Conservation (phyloP, 176 grass and related monocot species). For the Areca catechu region DNA sequence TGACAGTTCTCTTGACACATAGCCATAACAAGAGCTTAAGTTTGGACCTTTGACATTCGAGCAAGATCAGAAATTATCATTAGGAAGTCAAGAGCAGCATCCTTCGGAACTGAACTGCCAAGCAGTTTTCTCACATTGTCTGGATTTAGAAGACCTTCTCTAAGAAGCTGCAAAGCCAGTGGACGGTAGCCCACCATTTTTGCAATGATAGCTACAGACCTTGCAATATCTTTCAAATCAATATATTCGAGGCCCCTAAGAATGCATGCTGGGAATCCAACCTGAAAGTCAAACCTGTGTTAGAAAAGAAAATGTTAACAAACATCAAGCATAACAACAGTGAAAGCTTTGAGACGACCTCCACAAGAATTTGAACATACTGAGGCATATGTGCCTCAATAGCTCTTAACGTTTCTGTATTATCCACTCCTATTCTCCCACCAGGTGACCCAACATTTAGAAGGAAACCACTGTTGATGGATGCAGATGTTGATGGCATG, state of each 20-base stretch:
- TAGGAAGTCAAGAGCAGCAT: slow-evolving; percentile 79
- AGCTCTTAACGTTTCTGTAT: slow-evolving; percentile 71
- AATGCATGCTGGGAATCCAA: slow-evolving; percentile 57
- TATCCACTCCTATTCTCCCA: slow-evolving; percentile 59
- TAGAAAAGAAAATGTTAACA: slow-evolving; percentile 10
- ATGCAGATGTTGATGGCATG: slow-evolving; percentile 65
- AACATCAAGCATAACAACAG: background rate
- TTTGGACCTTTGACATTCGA: slow-evolving; percentile 89
- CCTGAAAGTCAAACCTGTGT: slow-evolving; percentile 26
- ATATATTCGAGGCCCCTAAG: slow-evolving; percentile 63
- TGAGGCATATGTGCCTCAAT: slow-evolving; percentile 60
- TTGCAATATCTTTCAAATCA: slow-evolving; percentile 50
- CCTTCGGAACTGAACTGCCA: slow-evolving; percentile 37
- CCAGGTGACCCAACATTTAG: slow-evolving; percentile 70
- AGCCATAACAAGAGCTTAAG: background rate
- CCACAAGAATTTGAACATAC: slow-evolving; percentile 68
- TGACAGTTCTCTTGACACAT: no score
- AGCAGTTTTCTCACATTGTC: slow-evolving; percentile 52
- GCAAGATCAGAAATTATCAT: slow-evolving; percentile 99
- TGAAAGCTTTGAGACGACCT: slow-evolving; percentile 28
- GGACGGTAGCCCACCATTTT: slow-evolving; percentile 90
- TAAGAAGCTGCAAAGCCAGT: slow-evolving; percentile 63
- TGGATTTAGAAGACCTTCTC: slow-evolving; percentile 76
- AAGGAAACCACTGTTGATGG: slow-evolving; percentile 88
- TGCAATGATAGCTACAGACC: slow-evolving; percentile 74